Base-by-base conservation (phyloP, 179 eudicot genomes). In the Pouteria campechiana region DNA sequence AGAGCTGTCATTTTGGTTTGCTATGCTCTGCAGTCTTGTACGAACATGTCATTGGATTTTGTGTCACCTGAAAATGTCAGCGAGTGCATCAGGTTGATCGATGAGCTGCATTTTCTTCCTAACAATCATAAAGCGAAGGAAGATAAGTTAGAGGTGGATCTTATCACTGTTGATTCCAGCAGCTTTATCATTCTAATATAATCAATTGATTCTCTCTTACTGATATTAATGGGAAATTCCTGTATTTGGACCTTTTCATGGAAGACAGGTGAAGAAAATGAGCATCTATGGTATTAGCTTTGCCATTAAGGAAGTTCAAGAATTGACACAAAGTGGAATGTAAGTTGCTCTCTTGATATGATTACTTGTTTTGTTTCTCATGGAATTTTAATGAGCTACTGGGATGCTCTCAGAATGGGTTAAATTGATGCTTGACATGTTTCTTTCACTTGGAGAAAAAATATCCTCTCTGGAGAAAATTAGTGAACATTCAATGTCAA, bases 61-160 rank as follows among this genome's bases (percentile, higher is more conserved):
- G 48, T 92, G 49, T 92, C 99, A 32, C 96, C 96, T 15, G 99
- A 92, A 69, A 87, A 58, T 64, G 79, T 69, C 21, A 23, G 55
- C n/a, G 74, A 82, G 65, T 73, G 94, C 71, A 69, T 82, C 65
- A 70, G 68, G 43, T 52, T 92, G 79, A 72, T 59, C 32, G 83
- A 80, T 3, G 84, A 79, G 46, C 63, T 74, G 19, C 82, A 85
- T 37, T 36, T 46, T 38, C 96, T 92, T 41, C 96, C 99, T n/a
- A 43, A 29, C 32, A 48, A 58, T 25, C 96, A 92, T 72, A 78
- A 59, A 72, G 92, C 83, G 37, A 73, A 68, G 57, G 59, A 63
- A 50, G 63, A 60, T 50, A 47, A 52, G 48, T 55, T 73, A 37
- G 94, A 87, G 92, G 99, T 92, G 57, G 54, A 23, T 16, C 5